phyloP scores from a whole-genome alignment of 768 basidiomycete genomes.

The Cystobasidium onofrii region DNA sequence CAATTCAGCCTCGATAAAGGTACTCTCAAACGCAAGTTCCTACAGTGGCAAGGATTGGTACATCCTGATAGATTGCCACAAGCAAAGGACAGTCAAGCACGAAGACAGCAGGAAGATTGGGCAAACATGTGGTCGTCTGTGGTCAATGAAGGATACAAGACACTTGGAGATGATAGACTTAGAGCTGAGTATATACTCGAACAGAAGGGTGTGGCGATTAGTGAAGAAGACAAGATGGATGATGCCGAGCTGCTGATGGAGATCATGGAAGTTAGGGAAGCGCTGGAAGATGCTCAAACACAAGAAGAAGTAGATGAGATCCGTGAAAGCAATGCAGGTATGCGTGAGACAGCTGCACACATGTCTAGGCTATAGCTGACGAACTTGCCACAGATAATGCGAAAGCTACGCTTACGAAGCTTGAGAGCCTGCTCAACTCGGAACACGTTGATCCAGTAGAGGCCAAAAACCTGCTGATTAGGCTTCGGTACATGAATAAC shows the following conservation, averaged over 20 bases:
- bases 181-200: slow-evolving; percentile 48
- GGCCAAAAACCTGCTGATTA: slow-evolving; percentile 45
- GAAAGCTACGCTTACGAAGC: slow-evolving; percentile 36
- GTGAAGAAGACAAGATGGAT: slow-evolving; percentile 46
- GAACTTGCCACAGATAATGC: slow-evolving; percentile 40
- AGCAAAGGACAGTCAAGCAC: background rate
- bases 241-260: slow-evolving; percentile 48
- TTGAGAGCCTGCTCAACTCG: slow-evolving; percentile 41
- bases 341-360: too few relatives aligned
- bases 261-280: slow-evolving; percentile 48
- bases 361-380: too few relatives aligned
- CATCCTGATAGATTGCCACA: slow-evolving; percentile 46
- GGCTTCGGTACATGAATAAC: slow-evolving; percentile 46
- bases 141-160: slow-evolving; percentile 67
- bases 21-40: slow-evolving; percentile 43
- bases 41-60: slow-evolving; percentile 45
- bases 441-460: slow-evolving; percentile 33
- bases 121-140: slow-evolving; percentile 49
- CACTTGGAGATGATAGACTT: slow-evolving; percentile 42
- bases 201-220: slow-evolving; percentile 42
- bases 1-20: slow-evolving; percentile 44
- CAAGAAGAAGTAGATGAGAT: slow-evolving; percentile 44
- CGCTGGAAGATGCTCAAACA: slow-evolving; percentile 46
- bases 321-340: slow-evolving; percentile 44
- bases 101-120: slow-evolving; percentile 41